These are phyloP conservation scores for Pythium oligandrum DNA, from an alignment of 352 stramenopile species.

Conservation along the genomic window DNA sequence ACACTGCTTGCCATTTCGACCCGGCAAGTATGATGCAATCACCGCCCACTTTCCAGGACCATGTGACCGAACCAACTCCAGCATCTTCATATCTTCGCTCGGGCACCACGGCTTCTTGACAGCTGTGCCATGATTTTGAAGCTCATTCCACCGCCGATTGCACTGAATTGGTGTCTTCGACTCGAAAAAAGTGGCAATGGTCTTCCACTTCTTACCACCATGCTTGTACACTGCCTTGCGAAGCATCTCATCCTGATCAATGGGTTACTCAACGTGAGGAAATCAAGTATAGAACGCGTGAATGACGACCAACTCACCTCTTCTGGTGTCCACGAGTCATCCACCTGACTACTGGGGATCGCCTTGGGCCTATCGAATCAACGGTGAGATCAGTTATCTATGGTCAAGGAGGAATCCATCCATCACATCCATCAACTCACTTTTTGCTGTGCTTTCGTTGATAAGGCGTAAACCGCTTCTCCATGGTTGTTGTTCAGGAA, in stretches of 20 bases:
- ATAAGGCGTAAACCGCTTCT: constrained; percentile 22
- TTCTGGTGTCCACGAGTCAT: constrained; percentile 30
- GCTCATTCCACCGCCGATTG: constrained; percentile 62
- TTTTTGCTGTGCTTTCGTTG: constrained; percentile 21
- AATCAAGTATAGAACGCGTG: background rate
- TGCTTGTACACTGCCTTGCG: constrained; percentile 63
- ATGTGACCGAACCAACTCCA: constrained; percentile 48
- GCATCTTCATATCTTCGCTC: constrained; percentile 61
- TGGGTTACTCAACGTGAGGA: constrained; percentile 1
- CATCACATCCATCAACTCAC: constrained; percentile 15
- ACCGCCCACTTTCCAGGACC: constrained; percentile 72
- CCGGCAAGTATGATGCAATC: constrained; percentile 78
- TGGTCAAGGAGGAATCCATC: constrained; percentile 5
- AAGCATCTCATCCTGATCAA: constrained; percentile 55
- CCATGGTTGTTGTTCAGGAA: constrained; percentile 13
- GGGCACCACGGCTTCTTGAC: constrained; percentile 65
- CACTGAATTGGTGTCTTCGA: constrained; percentile 44
- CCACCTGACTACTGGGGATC: background rate
- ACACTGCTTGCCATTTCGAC: constrained; percentile 86
- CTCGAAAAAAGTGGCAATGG: constrained; percentile 47
- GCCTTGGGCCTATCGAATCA: background rate
- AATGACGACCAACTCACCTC: constrained; percentile 24
- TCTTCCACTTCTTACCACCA: constrained; percentile 81
- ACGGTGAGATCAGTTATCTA: too few relatives aligned
- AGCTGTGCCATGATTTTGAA: constrained; percentile 54